Percentiles rank a stretch among this genome's conserved stretches.
phyloP scores from a whole-genome alignment of 176 grass and related monocot species.

The Carex littledalei region DNA sequence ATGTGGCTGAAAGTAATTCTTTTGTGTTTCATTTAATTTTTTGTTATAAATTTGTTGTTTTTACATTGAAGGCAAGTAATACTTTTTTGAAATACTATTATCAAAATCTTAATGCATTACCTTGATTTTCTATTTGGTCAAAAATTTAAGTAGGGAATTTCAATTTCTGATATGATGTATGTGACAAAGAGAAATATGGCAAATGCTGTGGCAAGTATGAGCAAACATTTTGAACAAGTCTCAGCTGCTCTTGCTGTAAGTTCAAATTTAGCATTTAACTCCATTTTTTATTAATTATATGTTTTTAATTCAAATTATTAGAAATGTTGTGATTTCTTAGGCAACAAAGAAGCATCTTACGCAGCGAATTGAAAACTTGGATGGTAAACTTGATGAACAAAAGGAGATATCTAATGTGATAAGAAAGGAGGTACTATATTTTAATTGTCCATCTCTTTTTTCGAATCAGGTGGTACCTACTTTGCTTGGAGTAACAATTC shows the following conservation, averaged over 20 bases:
- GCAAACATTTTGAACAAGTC: slow-evolving; percentile 81
- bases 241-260: slow-evolving; percentile 76
- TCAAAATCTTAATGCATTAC: background rate
- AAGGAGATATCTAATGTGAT: slow-evolving; percentile 80
- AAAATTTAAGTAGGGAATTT: slow-evolving; percentile 51
- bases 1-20: slow-evolving; percentile 94
- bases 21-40: slow-evolving; percentile 1
- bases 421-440: slow-evolving; percentile 65
- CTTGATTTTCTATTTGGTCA: background rate
- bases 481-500: background rate
- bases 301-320: background rate
- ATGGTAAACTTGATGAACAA: slow-evolving; percentile 92
- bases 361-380: slow-evolving; percentile 78
- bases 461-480: background rate
- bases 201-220: slow-evolving; percentile 79
- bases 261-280: background rate
- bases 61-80: background rate
- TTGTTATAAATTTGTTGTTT: background rate
- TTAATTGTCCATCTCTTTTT: background rate
- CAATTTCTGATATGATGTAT: slow-evolving; percentile 86
- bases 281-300: background rate
- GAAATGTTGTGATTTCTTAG: slow-evolving; percentile 35
- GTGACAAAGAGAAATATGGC: slow-evolving; percentile 88
- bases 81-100: background rate
- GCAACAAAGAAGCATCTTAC: slow-evolving; percentile 92